Conservation (phyloP, 345 rosid species). For the Pistacia integerrima region DNA sequence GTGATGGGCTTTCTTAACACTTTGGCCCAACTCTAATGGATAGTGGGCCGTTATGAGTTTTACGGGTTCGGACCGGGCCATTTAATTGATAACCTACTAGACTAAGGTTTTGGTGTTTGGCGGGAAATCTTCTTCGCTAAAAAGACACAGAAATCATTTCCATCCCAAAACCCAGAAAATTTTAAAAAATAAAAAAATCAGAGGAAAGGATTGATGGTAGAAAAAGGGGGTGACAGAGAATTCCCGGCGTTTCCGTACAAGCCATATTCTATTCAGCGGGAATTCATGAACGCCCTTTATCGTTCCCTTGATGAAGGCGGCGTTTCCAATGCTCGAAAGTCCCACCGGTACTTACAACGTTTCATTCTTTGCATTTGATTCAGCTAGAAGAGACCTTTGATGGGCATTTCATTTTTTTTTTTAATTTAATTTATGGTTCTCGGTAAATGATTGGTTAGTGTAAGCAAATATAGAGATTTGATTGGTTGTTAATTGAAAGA, state of each 20-base stretch:
- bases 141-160: no score
- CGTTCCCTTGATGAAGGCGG: conserved; percentile 76
- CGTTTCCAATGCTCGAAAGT: conserved; percentile 94
- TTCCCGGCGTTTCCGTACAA: conserved; percentile 75
- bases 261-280: conserved; percentile 78
- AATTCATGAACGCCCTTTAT: conserved; percentile 89
- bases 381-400: background rate
- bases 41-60: no score
- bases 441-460: background rate
- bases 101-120: background rate
- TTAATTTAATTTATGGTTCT: background rate
- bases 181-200: background rate
- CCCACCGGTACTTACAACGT: conserved; percentile 63
- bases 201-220: conserved; percentile 27
- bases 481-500: no score
- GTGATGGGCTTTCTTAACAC: background rate
- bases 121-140: no score
- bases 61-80: background rate
- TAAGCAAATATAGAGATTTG: no score
- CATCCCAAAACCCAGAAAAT: no score
- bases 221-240: conserved; percentile 28
- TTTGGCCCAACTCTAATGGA: background rate
- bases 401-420: background rate
- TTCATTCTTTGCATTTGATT: background rate
- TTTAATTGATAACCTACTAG: no score